Evolutionary conservation across 2,329 filamentous ascomycete species (phyloP).

Genomic region (Fusarium lateritium): DNA sequence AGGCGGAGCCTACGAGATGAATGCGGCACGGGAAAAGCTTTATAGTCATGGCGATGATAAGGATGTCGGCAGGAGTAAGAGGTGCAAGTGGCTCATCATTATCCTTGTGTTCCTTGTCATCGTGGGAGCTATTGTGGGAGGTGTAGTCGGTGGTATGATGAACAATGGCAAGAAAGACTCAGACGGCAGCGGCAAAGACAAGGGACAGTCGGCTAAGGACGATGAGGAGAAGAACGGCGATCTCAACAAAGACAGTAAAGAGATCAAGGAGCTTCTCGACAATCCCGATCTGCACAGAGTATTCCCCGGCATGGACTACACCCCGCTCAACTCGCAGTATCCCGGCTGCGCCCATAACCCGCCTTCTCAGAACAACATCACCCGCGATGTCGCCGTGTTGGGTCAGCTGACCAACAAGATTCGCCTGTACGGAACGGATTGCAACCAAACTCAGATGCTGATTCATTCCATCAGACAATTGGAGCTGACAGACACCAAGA

Average conservation of each 20-base stretch:
- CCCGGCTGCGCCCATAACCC: conserved; percentile 83
- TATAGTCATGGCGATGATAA: conserved; percentile 69
- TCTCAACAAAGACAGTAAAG: conserved; percentile 78
- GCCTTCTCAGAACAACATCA: conserved; percentile 94
- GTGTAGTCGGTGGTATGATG: conserved; percentile 80
- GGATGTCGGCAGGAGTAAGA: conserved; percentile 73
- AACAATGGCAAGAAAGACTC: conserved; percentile 55
- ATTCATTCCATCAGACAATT: conserved; percentile 85
- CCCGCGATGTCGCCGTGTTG: conserved; percentile 89
- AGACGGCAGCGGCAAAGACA: conserved; percentile 34
- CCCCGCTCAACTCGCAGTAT: conserved; percentile 90
- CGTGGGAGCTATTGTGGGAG: conserved; percentile 79
- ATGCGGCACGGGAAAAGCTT: conserved; percentile 70
- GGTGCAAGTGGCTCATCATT: conserved; percentile 79
- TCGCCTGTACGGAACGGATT: conserved; percentile 94
- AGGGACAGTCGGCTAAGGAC: conserved; percentile 67
- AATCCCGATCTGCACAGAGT: conserved; percentile 90
- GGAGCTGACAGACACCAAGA: conserved; percentile 80
- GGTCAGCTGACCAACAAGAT: conserved; percentile 91
- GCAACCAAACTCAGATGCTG: conserved; percentile 97
- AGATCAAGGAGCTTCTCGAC: conserved; percentile 86
- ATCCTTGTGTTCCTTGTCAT: conserved; percentile 75
- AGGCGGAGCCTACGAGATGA: conserved; percentile 53
- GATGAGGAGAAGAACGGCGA: conserved; percentile 77
- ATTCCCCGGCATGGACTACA: conserved; percentile 96